Percentiles rank a stretch among this genome's conserved stretches.
These are phyloP conservation scores for Ricinus communis DNA, from an alignment of 345 rosid genomes.

Conservation along the genomic window DNA sequence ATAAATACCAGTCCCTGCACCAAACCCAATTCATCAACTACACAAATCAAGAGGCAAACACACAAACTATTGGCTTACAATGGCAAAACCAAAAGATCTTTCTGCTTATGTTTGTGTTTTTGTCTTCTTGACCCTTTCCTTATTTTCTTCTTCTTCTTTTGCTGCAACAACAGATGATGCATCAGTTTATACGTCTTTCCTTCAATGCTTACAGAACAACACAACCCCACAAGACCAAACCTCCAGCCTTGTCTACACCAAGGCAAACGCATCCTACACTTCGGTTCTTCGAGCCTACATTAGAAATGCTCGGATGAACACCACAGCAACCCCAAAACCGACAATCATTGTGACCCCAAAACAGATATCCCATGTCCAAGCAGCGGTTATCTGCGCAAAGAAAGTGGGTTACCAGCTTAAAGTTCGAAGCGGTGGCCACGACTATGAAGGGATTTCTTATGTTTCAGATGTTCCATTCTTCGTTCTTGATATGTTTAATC, in stretches of 20 bases:
- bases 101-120: not conserved
- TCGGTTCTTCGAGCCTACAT: slow-evolving; percentile 52
- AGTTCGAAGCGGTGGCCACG: slow-evolving; percentile 66
- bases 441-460: slow-evolving; percentile 57
- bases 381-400: slow-evolving; percentile 55
- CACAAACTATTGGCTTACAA: not conserved
- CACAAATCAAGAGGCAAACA: too few species aligned
- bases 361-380: slow-evolving; percentile 47
- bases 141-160: slow-evolving; percentile 12
- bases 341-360: slow-evolving; percentile 50
- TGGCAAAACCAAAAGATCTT: slow-evolving; percentile 5
- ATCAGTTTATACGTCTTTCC: slow-evolving; percentile 34
- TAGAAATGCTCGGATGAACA: slow-evolving; percentile 58
- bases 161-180: slow-evolving; percentile 19
- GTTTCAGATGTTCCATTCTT: slow-evolving; percentile 49
- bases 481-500: slow-evolving; percentile 54
- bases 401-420: slow-evolving; percentile 40
- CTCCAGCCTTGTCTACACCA: slow-evolving; percentile 37
- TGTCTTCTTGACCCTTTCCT: slow-evolving; percentile 4
- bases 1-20: too few species aligned
- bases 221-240: slow-evolving; percentile 21
- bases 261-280: slow-evolving; percentile 38
- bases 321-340: slow-evolving; percentile 47
- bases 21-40: too few species aligned
- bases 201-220: slow-evolving; percentile 43